Percentiles rank a stretch among this genome's conserved stretches.
phyloP scores from a whole-genome alignment of 345 rosid species.

The Dipteronia sinensis region DNA sequence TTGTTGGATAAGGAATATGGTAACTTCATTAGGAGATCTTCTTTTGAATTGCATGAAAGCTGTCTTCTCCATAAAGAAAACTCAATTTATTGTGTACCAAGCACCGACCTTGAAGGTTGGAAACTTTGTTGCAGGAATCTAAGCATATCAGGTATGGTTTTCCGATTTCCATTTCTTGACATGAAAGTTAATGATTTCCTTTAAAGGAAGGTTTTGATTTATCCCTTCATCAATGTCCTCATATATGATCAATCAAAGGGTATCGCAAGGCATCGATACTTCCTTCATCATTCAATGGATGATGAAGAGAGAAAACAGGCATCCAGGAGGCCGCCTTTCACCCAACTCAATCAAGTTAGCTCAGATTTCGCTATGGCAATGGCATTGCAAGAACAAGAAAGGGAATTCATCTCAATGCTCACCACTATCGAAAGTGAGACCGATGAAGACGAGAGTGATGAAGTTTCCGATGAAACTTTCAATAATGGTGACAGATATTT shows the following conservation, averaged over 20 bases:
- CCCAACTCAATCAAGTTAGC: slow-evolving; percentile 36
- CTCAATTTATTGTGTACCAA: slow-evolving; percentile 16
- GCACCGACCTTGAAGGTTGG: slow-evolving; percentile 19
- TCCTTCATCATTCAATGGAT: slow-evolving; percentile 14
- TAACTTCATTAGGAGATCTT: background rate
- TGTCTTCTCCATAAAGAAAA: slow-evolving; percentile 34
- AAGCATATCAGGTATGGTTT: slow-evolving; percentile 11
- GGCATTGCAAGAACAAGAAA: slow-evolving; percentile 41
- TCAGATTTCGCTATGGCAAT: slow-evolving; percentile 44
- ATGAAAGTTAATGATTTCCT: slow-evolving; percentile 31
- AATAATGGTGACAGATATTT: too few species aligned
- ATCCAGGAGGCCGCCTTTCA: slow-evolving; percentile 26
- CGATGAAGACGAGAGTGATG: slow-evolving; percentile 27
- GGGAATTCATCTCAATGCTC: slow-evolving; percentile 16
- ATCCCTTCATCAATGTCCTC: background rate
- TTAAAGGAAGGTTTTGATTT: slow-evolving; percentile 28
- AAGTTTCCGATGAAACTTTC: slow-evolving; percentile 29
- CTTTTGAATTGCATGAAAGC: slow-evolving; percentile 24
- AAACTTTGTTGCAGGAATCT: slow-evolving; percentile 25
- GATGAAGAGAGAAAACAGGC: slow-evolving; percentile 34
- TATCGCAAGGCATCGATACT: background rate
- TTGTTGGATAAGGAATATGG: background rate
- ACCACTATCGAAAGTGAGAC: slow-evolving; percentile 44
- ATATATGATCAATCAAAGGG: background rate
- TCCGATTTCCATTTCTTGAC: slow-evolving; percentile 29